phyloP scores from a whole-genome alignment of 805 yeast species.

The Cyberlindnera maritima region DNA sequence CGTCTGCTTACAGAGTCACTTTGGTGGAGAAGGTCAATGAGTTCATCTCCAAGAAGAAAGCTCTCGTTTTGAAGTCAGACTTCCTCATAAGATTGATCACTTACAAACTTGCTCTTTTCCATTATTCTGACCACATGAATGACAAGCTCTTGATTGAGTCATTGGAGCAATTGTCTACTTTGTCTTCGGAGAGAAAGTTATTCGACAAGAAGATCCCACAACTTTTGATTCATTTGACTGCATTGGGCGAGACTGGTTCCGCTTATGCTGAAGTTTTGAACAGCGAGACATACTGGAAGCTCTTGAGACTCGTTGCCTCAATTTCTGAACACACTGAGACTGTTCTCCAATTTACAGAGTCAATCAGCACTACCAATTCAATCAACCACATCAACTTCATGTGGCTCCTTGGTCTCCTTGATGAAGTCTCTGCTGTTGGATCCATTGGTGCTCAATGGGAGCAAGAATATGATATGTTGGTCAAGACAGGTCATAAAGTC shows the following conservation, averaged over 20 bases:
- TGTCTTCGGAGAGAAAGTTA: conserved; percentile 12
- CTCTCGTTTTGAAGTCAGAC: conserved; percentile 24
- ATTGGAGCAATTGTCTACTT: conserved; percentile 11
- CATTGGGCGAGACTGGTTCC: conserved; percentile 3
- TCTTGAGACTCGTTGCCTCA: conserved; percentile 47
- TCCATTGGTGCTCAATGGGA: conserved; percentile 79
- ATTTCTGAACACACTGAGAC: conserved; percentile 39
- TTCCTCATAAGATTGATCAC: conserved; percentile 43
- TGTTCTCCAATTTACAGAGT: conserved; percentile 47
- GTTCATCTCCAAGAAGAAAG: conserved; percentile 22
- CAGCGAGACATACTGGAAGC: conserved; percentile 53
- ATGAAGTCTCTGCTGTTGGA: conserved; percentile 79
- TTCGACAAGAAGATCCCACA: conserved; percentile 21
- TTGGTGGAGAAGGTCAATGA: conserved; percentile 17
- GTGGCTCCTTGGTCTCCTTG: conserved; percentile 66
- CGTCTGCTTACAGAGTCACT: neutral
- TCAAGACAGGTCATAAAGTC: conserved; percentile 42
- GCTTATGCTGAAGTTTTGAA: conserved; percentile 38
- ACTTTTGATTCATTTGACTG: conserved; percentile 17
- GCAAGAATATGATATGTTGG: conserved; percentile 50
- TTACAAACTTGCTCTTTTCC: conserved; percentile 46
- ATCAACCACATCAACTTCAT: conserved; percentile 54
- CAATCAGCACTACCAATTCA: conserved; percentile 33
- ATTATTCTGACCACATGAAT: neutral
- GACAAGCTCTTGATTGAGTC: conserved; percentile 3